Evolutionary conservation across 169 alveolate genomes (phyloP).

Genomic region (Cryptosporidium canis): DNA sequence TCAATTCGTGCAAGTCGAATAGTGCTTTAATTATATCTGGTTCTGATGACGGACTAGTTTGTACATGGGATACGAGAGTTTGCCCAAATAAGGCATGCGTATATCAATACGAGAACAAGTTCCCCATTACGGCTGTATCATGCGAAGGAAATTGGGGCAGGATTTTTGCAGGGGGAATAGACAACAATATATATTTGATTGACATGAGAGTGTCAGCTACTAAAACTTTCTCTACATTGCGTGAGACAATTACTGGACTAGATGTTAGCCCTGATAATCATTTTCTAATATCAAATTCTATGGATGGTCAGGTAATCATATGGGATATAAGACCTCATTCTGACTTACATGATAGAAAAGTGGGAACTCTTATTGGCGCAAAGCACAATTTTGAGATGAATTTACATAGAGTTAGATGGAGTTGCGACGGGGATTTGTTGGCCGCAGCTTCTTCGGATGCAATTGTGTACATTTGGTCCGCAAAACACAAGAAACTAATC

Average conservation of each 20-base stretch:
- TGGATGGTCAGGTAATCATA: conserved; percentile 29
- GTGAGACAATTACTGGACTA: conserved; percentile 58
- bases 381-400: conserved; percentile 27
- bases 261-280: conserved; percentile 25
- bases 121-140: conserved; percentile 52
- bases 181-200: conserved; percentile 32
- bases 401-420: conserved; percentile 68
- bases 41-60: conserved; percentile 55
- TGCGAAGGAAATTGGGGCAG: conserved; percentile 1
- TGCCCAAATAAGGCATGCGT: conserved; percentile 15
- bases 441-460: conserved; percentile 70
- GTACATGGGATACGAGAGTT: conserved; percentile 57
- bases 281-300: conserved; percentile 34
- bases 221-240: neutral
- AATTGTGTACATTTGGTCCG: conserved; percentile 56
- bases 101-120: conserved; percentile 33
- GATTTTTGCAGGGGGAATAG: conserved; percentile 64
- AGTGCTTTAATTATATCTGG: conserved; percentile 26
- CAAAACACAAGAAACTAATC: conserved; percentile 30
- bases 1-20: conserved; percentile 33
- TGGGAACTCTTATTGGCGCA: conserved; percentile 55
- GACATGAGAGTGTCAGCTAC: conserved; percentile 18
- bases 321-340: conserved; percentile 69
- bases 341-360: conserved; percentile 37
- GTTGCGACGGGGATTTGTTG: conserved; percentile 35